Evolutionary conservation across 2,329 filamentous ascomycete species (phyloP).

Genomic region (Colletotrichum cordylinicola): DNA sequence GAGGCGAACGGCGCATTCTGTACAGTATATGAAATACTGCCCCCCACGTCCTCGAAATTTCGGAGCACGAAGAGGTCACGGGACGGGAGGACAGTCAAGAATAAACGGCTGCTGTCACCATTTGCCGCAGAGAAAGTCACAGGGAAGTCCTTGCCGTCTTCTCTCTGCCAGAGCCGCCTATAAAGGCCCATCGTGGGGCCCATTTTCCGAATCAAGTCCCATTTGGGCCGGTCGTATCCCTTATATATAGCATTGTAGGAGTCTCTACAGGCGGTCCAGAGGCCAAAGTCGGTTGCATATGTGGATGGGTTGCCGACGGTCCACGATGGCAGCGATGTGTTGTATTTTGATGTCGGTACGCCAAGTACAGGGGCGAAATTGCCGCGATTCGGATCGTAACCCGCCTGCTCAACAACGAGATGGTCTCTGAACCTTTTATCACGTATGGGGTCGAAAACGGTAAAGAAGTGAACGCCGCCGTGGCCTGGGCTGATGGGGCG

Average conservation of each 20-base stretch:
- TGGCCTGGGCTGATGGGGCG: not conserved
- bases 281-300: not conserved
- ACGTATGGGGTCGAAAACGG: not conserved
- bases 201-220: fast-evolving
- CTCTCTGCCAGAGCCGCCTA: fast-evolving
- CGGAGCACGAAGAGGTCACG: not conserved
- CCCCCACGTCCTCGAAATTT: not conserved
- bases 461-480: not conserved
- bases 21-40: fast-evolving
- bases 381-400: fast-evolving
- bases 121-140: not conserved
- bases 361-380: fast-evolving
- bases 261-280: not conserved
- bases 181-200: fast-evolving
- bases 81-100: not conserved
- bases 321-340: not conserved
- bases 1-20: not conserved
- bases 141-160: not conserved
- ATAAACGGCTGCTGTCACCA: not conserved
- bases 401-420: fast-evolving
- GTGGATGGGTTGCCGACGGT: fast-evolving
- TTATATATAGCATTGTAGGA: not conserved
- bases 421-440: fast-evolving
- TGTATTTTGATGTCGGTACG: not conserved
- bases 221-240: not conserved